Base-by-base conservation (phyloP, 495 filamentous ascomycete species). In the Aspergillus leporis region DNA sequence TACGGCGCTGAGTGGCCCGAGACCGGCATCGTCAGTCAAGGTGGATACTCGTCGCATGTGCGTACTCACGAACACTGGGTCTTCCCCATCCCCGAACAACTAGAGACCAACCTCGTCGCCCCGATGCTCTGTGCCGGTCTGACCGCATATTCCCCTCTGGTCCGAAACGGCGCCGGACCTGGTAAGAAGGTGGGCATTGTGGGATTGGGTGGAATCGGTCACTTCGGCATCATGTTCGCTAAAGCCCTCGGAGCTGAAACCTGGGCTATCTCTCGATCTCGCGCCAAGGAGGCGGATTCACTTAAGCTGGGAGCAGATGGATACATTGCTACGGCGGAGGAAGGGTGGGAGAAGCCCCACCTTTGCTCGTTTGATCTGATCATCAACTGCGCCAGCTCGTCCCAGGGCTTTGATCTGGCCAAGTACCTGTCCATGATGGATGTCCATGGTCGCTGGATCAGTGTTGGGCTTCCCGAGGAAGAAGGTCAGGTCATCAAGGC, bases 121-220 rank as follows among this genome's bases (percentile, higher is more conserved):
- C 92, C 90, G 1, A 95, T 96, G 90, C 80, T 96, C 65, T 96
- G 92, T 70, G 92, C 90, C 34, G 92, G 92, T 46, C 73, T 95
- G 31, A 96, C 93, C 1, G 85, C 85, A 30, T 96, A 87, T 74
- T 87, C 83, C 34, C 91, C 91, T 0, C 78, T 97, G 2, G 85
- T 89, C 40, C 84, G 89, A 25, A 85, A 90, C 66, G 87, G 87
- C n/a, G 78, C 77, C 45, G 87, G 87, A 0, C 87, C 88, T 0
- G 89, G 90, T n/a, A 91, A 90, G 75, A 91, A 90, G 70, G 87
- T 94, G 19, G 91, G 82, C 40, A 85, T 92, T 51, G 86, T 95
- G 10, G 89, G 89, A 59, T 78, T 92, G 57, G 88, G 89, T n/a
- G 88, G 89, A 7, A 84, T 91, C 48, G 88, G 89, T 1, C 89